These are phyloP conservation scores for Jaminaea rosea DNA, from an alignment of 1,284 basidiomycete genomes.

Conservation along the genomic window DNA sequence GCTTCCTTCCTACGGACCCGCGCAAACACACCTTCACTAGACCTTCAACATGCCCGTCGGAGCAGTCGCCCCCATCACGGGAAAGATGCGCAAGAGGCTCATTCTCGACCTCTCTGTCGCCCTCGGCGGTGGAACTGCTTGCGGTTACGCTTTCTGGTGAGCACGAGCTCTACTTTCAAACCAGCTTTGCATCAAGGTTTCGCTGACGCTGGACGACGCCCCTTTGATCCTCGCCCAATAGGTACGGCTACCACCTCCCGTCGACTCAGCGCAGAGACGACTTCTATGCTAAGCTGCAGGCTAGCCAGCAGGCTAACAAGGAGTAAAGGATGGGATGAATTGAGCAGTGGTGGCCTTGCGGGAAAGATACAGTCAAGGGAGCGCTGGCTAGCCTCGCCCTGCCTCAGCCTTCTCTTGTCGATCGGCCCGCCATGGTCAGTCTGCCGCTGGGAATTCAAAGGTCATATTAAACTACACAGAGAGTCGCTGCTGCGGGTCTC, in stretches of 20 bases:
- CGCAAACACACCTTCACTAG: too few relatives aligned
- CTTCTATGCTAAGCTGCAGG: slow-evolving; percentile 41
- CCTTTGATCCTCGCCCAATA: too few relatives aligned
- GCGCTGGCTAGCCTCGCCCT: too few relatives aligned
- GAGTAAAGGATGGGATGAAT: neutral
- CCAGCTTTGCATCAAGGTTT: neutral
- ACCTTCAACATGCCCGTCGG: slow-evolving; percentile 25
- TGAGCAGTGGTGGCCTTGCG: too few relatives aligned
- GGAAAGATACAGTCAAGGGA: too few relatives aligned
- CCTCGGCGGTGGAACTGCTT: slow-evolving; percentile 34
- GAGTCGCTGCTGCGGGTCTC: too few relatives aligned
- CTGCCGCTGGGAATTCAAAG: too few relatives aligned
- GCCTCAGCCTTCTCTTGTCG: too few relatives aligned
- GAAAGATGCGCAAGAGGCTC: slow-evolving; percentile 43
- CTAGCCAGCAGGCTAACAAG: neutral
- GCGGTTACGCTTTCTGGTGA: slow-evolving; percentile 42
- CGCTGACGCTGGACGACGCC: too few relatives aligned
- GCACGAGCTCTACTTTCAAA: slow-evolving; percentile 1
- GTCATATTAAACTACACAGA: too few relatives aligned
- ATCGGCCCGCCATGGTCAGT: too few relatives aligned
- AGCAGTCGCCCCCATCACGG: slow-evolving; percentile 38
- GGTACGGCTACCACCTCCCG: slow-evolving; percentile 43
- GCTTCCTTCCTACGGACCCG: too few relatives aligned
- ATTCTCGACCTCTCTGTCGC: slow-evolving; percentile 42
- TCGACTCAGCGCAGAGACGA: slow-evolving; percentile 33